Evolutionary conservation across 2,329 filamentous ascomycete species (phyloP), one percentile per base, ranked within the genome.

Genomic region (Penicillium thymicola): DNA sequence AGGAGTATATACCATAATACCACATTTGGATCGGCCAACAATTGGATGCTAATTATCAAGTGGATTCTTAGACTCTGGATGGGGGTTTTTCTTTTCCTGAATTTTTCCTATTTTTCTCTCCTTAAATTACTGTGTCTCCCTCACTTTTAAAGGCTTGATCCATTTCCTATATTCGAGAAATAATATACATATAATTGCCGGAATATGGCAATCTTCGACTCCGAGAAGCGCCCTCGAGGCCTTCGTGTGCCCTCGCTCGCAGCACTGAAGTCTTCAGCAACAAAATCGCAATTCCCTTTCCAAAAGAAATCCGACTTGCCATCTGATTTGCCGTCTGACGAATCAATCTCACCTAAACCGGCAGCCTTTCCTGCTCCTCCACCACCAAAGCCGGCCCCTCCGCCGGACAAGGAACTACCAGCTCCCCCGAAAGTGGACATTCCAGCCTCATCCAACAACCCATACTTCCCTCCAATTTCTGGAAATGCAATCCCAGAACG

Each of bases 191-290:
- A 28, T 28, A 52, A 30, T 30, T 30, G 28, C 5, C 41, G 14
- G 11, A 40, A 41, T 5, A 73, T 73, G 71, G 69, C 69, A 10
- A 67, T 71, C 43, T 66, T 71, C 50, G 70, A 73, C 41, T 67
- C 70, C n/a, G 71, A 72, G 27, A 71, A 70, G 44, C 68, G 70
- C 49, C 65, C 70, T 14, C 65, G 67, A 7, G 70, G 71, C 44
- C 61, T 73, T 51, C 68, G 71, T 42, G 64, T 73, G 16, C 70
- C 70, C 0, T 72, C 71, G 16, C 62, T 72, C 8, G 67, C 70
- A 41, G 65, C 67, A 14, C 65, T 70, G 48, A 72, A 71, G 59
- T 56, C 54, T 36, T 50, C 51, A 13, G 54, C 54, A 40, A 63
- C 63, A 44, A 63, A 58, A 42, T 68, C 70, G 32, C 69, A 70